Evolutionary conservation across 257 asterid genomes (phyloP).

Genomic region (Ophiorrhiza pumila): DNA sequence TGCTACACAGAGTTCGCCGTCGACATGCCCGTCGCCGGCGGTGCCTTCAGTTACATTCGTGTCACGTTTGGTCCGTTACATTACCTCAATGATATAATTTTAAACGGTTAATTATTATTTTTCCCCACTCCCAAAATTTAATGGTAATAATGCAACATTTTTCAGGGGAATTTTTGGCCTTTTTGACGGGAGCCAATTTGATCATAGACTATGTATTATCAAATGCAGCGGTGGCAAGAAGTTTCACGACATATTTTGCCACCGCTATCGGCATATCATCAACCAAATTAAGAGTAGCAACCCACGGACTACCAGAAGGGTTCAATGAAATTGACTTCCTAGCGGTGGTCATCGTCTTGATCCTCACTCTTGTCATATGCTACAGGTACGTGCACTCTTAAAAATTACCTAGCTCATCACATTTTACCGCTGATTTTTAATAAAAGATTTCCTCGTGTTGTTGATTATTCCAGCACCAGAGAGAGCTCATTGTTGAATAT

Average conservation of each 20-base stretch:
- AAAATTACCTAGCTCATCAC: too few species aligned
- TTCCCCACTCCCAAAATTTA: neutral
- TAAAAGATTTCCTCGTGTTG: neutral
- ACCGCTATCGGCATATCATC: slow-evolving; percentile 67
- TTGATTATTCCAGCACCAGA: slow-evolving; percentile 49
- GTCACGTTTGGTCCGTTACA: slow-evolving; percentile 62
- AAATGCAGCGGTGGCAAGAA: slow-evolving; percentile 94
- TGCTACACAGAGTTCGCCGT: slow-evolving; percentile 98
- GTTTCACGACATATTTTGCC: slow-evolving; percentile 75
- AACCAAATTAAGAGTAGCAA: slow-evolving; percentile 45
- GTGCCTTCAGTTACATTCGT: slow-evolving; percentile 93
- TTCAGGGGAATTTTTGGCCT: slow-evolving; percentile 75
- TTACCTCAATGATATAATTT: neutral
- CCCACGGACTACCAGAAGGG: slow-evolving; percentile 57
- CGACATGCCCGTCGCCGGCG: slow-evolving; percentile 97
- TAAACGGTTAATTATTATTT: too few species aligned
- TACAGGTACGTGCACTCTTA: slow-evolving; percentile 50
- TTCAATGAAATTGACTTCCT: slow-evolving; percentile 74
- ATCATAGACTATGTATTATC: slow-evolving; percentile 82
- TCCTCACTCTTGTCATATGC: slow-evolving; percentile 74
- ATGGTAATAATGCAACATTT: neutral
- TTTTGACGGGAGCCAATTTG: slow-evolving; percentile 80
- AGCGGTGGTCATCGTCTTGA: slow-evolving; percentile 68
- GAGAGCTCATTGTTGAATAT: slow-evolving; percentile 87
- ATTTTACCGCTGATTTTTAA: too few species aligned